Evolutionary conservation across 805 yeast genomes (phyloP), one percentile per base, ranked within the genome.

Genomic region (Metschnikowia noctiluminum): DNA sequence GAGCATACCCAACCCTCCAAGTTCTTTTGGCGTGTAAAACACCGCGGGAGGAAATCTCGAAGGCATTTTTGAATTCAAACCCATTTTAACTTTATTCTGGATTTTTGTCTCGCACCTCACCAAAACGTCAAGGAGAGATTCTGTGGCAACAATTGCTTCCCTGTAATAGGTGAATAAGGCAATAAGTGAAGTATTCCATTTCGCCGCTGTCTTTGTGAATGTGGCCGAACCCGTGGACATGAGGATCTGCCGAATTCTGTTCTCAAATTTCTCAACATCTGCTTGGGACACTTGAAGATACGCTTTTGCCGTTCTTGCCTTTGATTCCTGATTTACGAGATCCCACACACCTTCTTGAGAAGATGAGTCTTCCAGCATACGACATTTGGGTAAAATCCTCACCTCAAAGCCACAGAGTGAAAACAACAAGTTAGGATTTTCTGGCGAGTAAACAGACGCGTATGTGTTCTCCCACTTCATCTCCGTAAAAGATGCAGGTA

Each of bases 11-110:
- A 94, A 71, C 39, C 99, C 99, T 43, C 99, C 99, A 3, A 94
- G 70, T 64, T 94, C 99, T 58, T 91, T 92, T 0, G 99, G 99
- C 0, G 99, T 90, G 63, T 94, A 94, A 61, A 94, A 94, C 0
- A 94, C 99, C 3, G 97, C 97, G 0, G 99, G 99, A 3, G 99
- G 99, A 69, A 94, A 94, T 48, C 99, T 76, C 0, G 97, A 84
- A 0, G 99, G 99, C 99, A 94, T 94, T 67, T 94, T 94, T 12
- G 98, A 92, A 60, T 94, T 94, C 52, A 94, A 75, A 0, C 99
- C 99, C 71, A 92, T 79, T 63, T 94, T 94, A 15, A 94, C 96
- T 55, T 96, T 77, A 46, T 91, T 94, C 68, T 94, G 99, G 40
- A 94, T 85, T 61, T 87, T 85, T 0, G 97, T 91, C 61, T 94